Conservation (phyloP, 805 yeast genomes). For the Saccharomycopsis babjevae region DNA sequence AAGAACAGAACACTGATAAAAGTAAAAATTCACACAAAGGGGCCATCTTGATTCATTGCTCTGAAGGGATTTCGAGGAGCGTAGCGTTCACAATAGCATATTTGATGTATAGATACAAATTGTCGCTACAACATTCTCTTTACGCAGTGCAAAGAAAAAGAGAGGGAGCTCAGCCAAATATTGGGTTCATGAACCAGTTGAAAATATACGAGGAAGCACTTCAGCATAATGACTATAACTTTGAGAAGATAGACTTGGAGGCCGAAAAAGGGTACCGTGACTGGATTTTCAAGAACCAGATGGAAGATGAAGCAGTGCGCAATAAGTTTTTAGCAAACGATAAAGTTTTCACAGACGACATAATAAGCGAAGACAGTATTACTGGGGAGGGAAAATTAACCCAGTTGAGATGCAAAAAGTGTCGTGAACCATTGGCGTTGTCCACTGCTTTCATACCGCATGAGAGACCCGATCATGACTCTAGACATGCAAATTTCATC, state of each 20-base stretch:
- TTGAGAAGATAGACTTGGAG: slow-evolving; percentile 23
- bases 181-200: slow-evolving; percentile 64
- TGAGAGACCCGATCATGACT: slow-evolving; percentile 52
- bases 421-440: slow-evolving; percentile 62
- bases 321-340: slow-evolving; percentile 8
- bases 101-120: slow-evolving; percentile 66
- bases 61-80: slow-evolving; percentile 90
- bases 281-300: slow-evolving; percentile 26
- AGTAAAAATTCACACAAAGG: slow-evolving; percentile 29
- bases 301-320: slow-evolving; percentile 24
- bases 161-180: slow-evolving; percentile 57
- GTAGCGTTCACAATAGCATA: slow-evolving; percentile 82
- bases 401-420: slow-evolving; percentile 66
- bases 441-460: slow-evolving; percentile 56
- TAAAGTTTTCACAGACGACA: slow-evolving; percentile 1
- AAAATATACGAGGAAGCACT: slow-evolving; percentile 40
- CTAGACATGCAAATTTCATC: slow-evolving; percentile 56
- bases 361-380: not conserved
- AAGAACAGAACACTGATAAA: slow-evolving; percentile 19
- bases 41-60: slow-evolving; percentile 58
- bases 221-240: slow-evolving; percentile 23
- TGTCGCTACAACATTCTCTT: slow-evolving; percentile 50
- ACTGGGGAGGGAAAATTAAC: slow-evolving; percentile 23
- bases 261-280: slow-evolving; percentile 29
- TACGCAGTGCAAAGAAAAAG: slow-evolving; percentile 67